Evolutionary conservation across 495 filamentous ascomycete species (phyloP), one percentile per base, ranked within the genome.

Genomic region (Lasiosphaeriaceae sp.): DNA sequence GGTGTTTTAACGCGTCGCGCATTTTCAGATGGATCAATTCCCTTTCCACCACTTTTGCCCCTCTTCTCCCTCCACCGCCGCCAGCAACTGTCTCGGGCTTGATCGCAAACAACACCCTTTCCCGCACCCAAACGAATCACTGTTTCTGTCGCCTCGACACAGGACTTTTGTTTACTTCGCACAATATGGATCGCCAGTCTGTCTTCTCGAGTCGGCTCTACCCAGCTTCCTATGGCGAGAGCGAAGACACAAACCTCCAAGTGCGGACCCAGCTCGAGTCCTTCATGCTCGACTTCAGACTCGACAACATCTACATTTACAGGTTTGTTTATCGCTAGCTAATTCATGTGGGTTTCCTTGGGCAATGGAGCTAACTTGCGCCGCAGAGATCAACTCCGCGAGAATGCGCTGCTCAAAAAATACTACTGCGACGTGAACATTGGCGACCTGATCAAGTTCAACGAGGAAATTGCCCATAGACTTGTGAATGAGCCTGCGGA

Each of bases 361-460:
- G 2, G 11, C 1, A 11, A 16, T 17, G 7, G 22, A 52, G 49
- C 60, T 74, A 49, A 70, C 60, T n/a, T 7, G 29, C 3, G 39
- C 5, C 52, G 26, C 62, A 96, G 95, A 77, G 95, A 99, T 66
- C 94, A 96, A 76, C 81, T 99, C 55, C 85, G 92, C 58, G 92
- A 97, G 66, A 97, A 99, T 76, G 92, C 92, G 29, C 81, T 99
- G 0, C 83, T 96, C 12, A 96, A 96, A 69, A 89, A 93, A 65
- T 97, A 92, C 73, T 96, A 87, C 74, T 97, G 94, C 75, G 94
- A 99, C 71, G 86, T 99, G 60, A 93, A 99, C 71, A 90, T 99
- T 61, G 89, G 89, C 35, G 95, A 99, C 70, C 77, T 99, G 39
- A 96, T 96, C 70, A 94, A 89, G 50, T 97, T 92, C 76, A 95